phyloP scores from a whole-genome alignment of 495 filamentous ascomycete genomes.

The Aspergillus affinis region DNA sequence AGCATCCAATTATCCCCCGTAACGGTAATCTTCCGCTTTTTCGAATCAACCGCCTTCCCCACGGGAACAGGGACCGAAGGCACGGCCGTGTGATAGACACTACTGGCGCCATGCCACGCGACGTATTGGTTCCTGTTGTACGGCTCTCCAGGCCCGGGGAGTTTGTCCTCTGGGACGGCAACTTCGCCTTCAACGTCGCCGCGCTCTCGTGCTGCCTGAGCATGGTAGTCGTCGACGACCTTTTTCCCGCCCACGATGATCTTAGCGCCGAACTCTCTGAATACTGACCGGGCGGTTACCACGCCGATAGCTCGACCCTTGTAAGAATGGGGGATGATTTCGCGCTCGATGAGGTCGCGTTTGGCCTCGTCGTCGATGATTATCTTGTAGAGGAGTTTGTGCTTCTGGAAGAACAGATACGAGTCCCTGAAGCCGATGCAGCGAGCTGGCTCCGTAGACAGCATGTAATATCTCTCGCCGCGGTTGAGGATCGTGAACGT shows the following conservation, averaged over 20 bases:
- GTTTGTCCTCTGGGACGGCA: conserved; percentile 79
- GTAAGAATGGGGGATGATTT: conserved; percentile 95
- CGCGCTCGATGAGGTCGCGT: conserved; percentile 87
- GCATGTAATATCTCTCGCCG: conserved; percentile 90
- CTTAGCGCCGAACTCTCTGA: conserved; percentile 90
- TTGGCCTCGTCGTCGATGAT: conserved; percentile 92
- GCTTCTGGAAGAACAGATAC: conserved; percentile 97
- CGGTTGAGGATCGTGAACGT: conserved; percentile 86
- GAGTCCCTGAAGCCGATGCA: conserved; percentile 97
- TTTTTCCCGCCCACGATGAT: conserved; percentile 90
- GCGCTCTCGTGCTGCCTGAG: conserved; percentile 68
- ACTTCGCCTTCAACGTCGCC: conserved; percentile 88
- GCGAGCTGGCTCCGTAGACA: conserved; percentile 93
- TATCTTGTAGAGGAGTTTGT: conserved; percentile 91
- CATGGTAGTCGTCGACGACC: conserved; percentile 88
- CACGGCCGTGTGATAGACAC: conserved; percentile 83
- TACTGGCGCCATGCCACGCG: conserved; percentile 94
- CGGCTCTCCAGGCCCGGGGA: conserved; percentile 65
- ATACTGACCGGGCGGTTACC: conserved; percentile 93
- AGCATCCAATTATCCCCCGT: conserved; percentile 97
- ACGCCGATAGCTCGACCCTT: conserved; percentile 97
- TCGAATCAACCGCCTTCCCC: conserved; percentile 67
- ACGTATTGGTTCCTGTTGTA: conserved; percentile 98
- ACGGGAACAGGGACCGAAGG: conserved; percentile 74
- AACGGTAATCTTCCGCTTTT: conserved; percentile 83